Evolutionary conservation across 2,329 filamentous ascomycete genomes (phyloP).

Genomic region (Raffaelea arxii): DNA sequence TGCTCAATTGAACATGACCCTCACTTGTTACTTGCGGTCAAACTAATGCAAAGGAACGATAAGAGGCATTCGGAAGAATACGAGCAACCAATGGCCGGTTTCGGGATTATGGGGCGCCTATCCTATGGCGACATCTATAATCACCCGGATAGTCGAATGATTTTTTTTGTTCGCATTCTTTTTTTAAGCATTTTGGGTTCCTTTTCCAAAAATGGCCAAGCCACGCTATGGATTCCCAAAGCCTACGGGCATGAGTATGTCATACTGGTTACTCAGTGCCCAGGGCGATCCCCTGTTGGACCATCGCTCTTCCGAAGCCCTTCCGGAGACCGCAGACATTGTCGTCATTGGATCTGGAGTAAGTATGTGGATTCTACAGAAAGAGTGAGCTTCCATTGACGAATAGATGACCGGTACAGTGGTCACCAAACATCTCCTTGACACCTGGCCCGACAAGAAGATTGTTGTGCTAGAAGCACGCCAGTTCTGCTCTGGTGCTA

Average conservation of each 20-base stretch:
- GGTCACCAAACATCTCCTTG: neutral
- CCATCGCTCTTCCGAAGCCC: neutral
- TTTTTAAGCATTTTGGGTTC: too few relatives aligned
- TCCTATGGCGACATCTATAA: too few relatives aligned
- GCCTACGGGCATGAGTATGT: neutral
- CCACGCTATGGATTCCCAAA: slow-evolving; percentile 3
- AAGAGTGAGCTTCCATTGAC: neutral
- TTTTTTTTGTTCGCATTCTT: too few relatives aligned
- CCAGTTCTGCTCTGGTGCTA: slow-evolving; percentile 4
- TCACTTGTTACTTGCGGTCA: too few relatives aligned
- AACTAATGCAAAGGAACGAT: too few relatives aligned
- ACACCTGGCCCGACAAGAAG: slow-evolving; percentile 1
- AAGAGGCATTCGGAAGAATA: too few relatives aligned
- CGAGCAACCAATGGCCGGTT: neutral
- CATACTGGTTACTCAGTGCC: slow-evolving; percentile 5
- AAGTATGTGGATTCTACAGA: neutral
- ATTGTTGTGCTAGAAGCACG: slow-evolving; percentile 3
- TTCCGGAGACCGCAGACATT: neutral
- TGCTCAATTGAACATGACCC: too few relatives aligned
- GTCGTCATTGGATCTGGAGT: slow-evolving; percentile 4
- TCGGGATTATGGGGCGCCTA: neutral
- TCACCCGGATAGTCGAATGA: too few relatives aligned
- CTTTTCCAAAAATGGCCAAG: neutral
- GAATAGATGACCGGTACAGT: slow-evolving; percentile 2
- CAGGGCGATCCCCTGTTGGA: neutral